Conservation (phyloP, 805 yeast genomes). For the Yarrowia divulgata region DNA sequence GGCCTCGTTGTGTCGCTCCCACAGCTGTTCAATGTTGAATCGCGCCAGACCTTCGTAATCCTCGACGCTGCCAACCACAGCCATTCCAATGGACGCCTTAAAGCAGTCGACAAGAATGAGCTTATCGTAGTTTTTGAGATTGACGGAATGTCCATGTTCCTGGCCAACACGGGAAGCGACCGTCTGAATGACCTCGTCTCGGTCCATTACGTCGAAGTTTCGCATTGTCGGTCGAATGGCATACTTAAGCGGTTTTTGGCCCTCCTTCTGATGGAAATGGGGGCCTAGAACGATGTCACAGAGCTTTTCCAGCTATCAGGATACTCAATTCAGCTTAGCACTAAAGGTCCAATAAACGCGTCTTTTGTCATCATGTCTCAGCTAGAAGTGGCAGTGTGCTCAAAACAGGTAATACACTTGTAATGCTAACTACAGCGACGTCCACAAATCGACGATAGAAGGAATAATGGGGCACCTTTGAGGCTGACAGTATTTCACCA, state of each 20-base stretch:
- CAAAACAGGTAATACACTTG: too few relatives aligned
- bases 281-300: constrained; percentile 67
- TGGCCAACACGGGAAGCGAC: constrained; percentile 77
- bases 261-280: constrained; percentile 63
- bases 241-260: constrained; percentile 57
- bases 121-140: constrained; percentile 78
- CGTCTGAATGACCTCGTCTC: constrained; percentile 73
- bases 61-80: constrained; percentile 63
- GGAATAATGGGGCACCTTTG: too few relatives aligned
- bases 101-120: constrained; percentile 86
- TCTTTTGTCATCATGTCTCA: too few relatives aligned
- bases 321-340: too few relatives aligned
- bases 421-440: too few relatives aligned
- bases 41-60: constrained; percentile 67
- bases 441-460: too few relatives aligned
- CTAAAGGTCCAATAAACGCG: too few relatives aligned
- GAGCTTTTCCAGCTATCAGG: constrained; percentile 65
- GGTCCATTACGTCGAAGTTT: constrained; percentile 74
- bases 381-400: too few relatives aligned
- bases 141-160: constrained; percentile 76
- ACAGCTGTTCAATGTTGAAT: constrained; percentile 61
- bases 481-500: too few relatives aligned
- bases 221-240: constrained; percentile 84
- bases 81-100: constrained; percentile 85
- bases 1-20: constrained; percentile 7